Conservation (phyloP, 805 yeast species). For the Barnettozyma populi region DNA sequence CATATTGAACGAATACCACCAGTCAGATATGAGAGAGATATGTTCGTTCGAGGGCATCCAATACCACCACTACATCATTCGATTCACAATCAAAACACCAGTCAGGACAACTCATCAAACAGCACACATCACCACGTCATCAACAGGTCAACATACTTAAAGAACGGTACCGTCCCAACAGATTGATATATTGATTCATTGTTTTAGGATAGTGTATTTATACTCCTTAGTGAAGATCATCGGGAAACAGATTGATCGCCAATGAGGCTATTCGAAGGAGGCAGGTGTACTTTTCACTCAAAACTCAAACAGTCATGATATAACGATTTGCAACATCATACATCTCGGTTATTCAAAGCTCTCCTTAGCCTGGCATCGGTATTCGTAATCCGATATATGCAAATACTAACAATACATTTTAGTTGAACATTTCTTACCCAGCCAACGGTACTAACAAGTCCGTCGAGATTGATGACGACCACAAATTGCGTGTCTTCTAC, state of each 20-base stretch:
- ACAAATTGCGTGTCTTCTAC: constrained; percentile 95
- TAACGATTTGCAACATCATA: not conserved
- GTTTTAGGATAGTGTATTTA: too few relatives aligned
- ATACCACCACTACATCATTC: not conserved
- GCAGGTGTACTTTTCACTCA: not conserved
- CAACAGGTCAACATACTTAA: not conserved
- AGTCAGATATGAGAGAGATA: not conserved
- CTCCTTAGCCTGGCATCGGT: not conserved
- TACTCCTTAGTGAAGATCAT: too few relatives aligned
- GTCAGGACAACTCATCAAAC: too few relatives aligned
- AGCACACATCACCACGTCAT: too few relatives aligned
- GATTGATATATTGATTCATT: too few relatives aligned
- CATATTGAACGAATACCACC: not conserved
- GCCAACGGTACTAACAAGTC: constrained; percentile 99
- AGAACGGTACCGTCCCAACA: too few relatives aligned
- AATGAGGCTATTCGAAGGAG: too few relatives aligned
- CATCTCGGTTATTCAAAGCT: not conserved
- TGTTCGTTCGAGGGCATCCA: not conserved
- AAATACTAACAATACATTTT: constrained; percentile 7
- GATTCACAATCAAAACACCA: not conserved
- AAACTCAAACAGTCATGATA: not conserved
- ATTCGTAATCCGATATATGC: not conserved
- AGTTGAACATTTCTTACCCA: constrained; percentile 99
- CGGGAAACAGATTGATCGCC: too few relatives aligned
- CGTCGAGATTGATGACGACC: constrained; percentile 98